Conservation (phyloP, 129 eudicot genomes). For the Lonicera japonica region DNA sequence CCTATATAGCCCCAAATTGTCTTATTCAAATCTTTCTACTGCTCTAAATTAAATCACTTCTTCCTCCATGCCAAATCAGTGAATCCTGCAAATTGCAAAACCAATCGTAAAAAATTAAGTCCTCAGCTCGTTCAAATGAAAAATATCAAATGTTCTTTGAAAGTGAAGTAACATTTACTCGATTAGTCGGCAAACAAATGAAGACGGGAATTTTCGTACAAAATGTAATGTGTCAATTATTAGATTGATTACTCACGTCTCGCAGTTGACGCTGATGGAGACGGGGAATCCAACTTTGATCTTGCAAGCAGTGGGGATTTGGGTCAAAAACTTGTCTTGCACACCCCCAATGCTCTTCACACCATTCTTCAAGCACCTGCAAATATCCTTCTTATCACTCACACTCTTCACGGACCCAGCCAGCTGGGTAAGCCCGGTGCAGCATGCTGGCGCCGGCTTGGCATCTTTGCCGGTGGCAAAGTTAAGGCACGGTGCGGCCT, state of each 20-base stretch:
- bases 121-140: background rate
- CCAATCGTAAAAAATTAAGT: background rate
- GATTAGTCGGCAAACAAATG: background rate
- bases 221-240: background rate
- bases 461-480: constrained; percentile 26
- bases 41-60: constrained; percentile 1
- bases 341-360: constrained; percentile 25
- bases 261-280: constrained; percentile 27
- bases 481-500: constrained; percentile 21
- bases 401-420: constrained; percentile 19
- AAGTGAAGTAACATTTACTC: background rate
- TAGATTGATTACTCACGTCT: constrained; percentile 18
- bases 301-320: constrained; percentile 29
- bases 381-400: constrained; percentile 34
- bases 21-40: constrained; percentile 23
- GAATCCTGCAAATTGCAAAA: constrained; percentile 27
- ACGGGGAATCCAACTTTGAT: constrained; percentile 37
- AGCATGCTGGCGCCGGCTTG: constrained; percentile 23
- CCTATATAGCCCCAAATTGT: constrained; percentile 6
- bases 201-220: no score
- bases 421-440: constrained; percentile 27
- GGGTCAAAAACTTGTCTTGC: constrained; percentile 28
- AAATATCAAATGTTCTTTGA: background rate
- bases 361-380: constrained; percentile 33
- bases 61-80: constrained; percentile 14